Conservation (phyloP, 2,329 filamentous ascomycete species). For the Didymella keratinophila region DNA sequence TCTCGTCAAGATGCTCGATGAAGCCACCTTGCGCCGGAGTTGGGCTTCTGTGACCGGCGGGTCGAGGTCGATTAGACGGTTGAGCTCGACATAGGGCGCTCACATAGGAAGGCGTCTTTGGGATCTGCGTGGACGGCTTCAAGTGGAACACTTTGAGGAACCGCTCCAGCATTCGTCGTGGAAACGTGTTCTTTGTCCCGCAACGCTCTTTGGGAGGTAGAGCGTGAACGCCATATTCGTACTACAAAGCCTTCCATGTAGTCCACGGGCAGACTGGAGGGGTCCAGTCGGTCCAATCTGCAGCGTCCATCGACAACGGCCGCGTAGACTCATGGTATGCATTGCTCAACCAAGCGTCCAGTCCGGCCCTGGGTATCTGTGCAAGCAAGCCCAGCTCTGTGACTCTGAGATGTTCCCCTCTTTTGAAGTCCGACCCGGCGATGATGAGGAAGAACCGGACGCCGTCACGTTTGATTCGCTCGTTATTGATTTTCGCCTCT, state of each 20-base stretch:
- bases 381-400: background rate
- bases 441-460: background rate
- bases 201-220: background rate
- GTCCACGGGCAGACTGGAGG: background rate
- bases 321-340: background rate
- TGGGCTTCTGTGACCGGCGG: background rate
- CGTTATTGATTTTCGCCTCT: background rate
- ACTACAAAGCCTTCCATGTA: background rate
- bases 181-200: background rate
- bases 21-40: background rate
- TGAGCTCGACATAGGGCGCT: background rate
- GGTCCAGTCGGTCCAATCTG: background rate
- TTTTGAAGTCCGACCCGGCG: background rate
- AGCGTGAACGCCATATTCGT: background rate
- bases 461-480: background rate
- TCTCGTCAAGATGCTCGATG: background rate
- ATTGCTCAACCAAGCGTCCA: background rate
- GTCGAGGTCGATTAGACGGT: background rate
- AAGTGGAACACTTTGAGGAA: background rate
- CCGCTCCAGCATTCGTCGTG: background rate
- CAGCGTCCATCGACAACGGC: slow-evolving; percentile 1
- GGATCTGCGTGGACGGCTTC: background rate
- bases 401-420: background rate
- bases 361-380: background rate
- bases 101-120: background rate